Conservation (phyloP, 306 rosid species). For the Luffa aegyptiaca region DNA sequence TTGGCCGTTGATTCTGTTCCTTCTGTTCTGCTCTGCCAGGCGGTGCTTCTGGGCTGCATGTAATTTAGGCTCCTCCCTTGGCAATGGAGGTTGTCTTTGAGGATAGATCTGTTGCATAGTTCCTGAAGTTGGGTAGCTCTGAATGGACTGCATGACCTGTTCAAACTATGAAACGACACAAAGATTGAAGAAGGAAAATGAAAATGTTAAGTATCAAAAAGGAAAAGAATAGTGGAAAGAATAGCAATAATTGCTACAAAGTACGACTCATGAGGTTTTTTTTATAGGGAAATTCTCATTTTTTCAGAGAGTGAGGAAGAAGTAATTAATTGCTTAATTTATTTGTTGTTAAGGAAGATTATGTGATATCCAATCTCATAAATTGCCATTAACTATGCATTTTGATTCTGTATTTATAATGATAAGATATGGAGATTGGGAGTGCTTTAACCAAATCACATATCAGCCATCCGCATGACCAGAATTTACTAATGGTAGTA, state of each 20-base stretch:
- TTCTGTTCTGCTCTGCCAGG: conserved; percentile 59
- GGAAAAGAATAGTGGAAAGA: not conserved
- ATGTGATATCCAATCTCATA: not conserved
- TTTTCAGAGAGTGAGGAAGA: not conserved
- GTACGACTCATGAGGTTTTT: not conserved
- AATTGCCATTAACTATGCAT: conserved; percentile 8
- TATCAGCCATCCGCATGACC: not conserved
- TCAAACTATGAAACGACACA: not conserved
- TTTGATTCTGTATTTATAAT: not conserved
- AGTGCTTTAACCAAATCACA: not conserved
- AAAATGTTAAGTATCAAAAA: not conserved
- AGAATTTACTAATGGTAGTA: not conserved
- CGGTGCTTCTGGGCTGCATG: conserved; percentile 57
- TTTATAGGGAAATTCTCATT: not conserved
- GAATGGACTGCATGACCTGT: conserved; percentile 39
- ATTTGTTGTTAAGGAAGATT: not conserved
- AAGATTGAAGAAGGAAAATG: not conserved
- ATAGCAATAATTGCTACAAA: not conserved
- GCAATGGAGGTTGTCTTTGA: conserved; percentile 16
- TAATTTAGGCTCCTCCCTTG: conserved; percentile 35
- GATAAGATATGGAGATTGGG: not conserved
- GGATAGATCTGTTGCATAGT: conserved; percentile 17
- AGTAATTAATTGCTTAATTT: not conserved
- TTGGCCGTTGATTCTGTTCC: conserved; percentile 61
- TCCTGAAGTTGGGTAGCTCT: conserved; percentile 20